phyloP scores from a whole-genome alignment of 495 filamentous ascomycete genomes.

The Neurospora discreta region DNA sequence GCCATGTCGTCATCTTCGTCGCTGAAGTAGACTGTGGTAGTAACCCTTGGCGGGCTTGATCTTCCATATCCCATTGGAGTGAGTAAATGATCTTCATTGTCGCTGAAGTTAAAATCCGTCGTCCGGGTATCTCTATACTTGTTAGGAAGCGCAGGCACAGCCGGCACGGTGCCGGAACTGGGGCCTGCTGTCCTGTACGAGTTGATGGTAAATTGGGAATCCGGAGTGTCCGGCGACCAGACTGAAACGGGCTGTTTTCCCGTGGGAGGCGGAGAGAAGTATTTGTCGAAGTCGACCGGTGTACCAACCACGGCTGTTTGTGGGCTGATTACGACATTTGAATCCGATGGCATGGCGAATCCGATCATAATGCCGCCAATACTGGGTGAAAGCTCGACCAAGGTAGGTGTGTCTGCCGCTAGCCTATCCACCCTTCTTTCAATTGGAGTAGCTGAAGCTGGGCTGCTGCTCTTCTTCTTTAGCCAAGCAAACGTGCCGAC shows the following conservation, averaged over 20 bases:
- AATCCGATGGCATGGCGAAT: constrained; percentile 53
- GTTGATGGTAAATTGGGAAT: neutral
- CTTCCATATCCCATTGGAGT: constrained; percentile 1
- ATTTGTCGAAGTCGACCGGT: constrained; percentile 23
- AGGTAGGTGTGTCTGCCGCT: constrained; percentile 7
- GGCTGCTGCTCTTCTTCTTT: constrained; percentile 20
- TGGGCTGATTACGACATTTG: constrained; percentile 41
- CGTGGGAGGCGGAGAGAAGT: constrained; percentile 22
- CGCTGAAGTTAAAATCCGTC: neutral
- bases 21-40: constrained; percentile 14
- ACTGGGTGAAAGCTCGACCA: constrained; percentile 58
- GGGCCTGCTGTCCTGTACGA: neutral
- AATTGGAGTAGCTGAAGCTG: constrained; percentile 5
- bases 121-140: neutral
- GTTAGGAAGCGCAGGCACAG: constrained; percentile 4
- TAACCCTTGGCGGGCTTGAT: neutral
- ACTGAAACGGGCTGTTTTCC: constrained; percentile 47
- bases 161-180: neutral
- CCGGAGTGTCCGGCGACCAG: constrained; percentile 46
- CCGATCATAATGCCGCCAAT: constrained; percentile 73
- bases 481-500: constrained; percentile 34
- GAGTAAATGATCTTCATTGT: neutral
- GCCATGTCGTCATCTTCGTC: constrained; percentile 24
- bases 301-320: constrained; percentile 36
- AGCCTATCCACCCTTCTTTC: constrained; percentile 18